phyloP scores from a whole-genome alignment of 2,329 filamentous ascomycete genomes.

The Beauveria brongniartii region DNA sequence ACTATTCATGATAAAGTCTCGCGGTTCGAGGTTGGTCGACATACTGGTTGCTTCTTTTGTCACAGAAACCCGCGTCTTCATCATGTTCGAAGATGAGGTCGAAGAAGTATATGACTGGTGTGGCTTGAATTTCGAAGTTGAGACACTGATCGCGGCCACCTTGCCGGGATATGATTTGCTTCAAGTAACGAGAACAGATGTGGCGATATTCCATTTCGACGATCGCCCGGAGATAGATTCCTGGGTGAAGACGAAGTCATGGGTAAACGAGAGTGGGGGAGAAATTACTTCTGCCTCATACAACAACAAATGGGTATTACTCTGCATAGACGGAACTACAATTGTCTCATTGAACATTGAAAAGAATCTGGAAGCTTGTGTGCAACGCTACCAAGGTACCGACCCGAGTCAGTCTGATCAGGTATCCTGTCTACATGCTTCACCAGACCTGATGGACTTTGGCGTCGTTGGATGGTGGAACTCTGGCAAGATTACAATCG shows the following conservation, averaged over 20 bases:
- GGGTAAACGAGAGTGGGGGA: conserved; percentile 42
- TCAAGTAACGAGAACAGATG: conserved; percentile 64
- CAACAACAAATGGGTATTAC: conserved; percentile 59
- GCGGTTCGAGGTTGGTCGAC: conserved; percentile 47
- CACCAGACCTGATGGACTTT: conserved; percentile 51
- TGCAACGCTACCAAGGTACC: conserved; percentile 56
- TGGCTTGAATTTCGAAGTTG: conserved; percentile 59
- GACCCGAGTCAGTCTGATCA: conserved; percentile 49
- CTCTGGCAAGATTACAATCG: conserved; percentile 67
- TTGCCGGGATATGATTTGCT: conserved; percentile 56
- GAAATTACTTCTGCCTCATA: conserved; percentile 72
- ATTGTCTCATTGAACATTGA: conserved; percentile 61
- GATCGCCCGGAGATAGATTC: conserved; percentile 44
- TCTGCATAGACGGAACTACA: conserved; percentile 69
- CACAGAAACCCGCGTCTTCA: conserved; percentile 75
- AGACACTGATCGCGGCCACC: conserved; percentile 65
- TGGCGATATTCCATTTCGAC: conserved; percentile 54
- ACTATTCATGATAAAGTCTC: conserved; percentile 59
- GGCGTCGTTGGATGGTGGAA: conserved; percentile 86
- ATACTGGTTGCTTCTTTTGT: conserved; percentile 74
- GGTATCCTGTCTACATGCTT: conserved; percentile 75
- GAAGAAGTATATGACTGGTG: conserved; percentile 77
- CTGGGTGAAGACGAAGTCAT: conserved; percentile 51
- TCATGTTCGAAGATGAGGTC: conserved; percentile 66
- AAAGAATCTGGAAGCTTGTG: conserved; percentile 46